Percentiles rank a stretch among this genome's conserved stretches.
Evolutionary conservation across 2,329 filamentous ascomycete genomes (phyloP).

Genomic region (Neonectria hederae): DNA sequence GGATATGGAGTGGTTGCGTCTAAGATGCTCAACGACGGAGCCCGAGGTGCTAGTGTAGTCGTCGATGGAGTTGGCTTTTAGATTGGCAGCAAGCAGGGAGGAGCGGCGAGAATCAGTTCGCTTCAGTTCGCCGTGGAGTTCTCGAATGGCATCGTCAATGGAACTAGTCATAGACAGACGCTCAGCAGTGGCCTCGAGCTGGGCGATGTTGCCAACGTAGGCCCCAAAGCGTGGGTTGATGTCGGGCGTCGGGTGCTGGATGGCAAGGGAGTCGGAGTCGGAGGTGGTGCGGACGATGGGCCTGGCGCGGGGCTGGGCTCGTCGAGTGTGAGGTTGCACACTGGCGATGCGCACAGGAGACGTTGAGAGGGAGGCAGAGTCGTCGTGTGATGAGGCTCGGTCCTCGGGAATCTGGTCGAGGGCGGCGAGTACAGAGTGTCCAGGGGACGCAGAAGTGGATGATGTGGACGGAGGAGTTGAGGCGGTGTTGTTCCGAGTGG

Average conservation of each 20-base stretch:
- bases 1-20: conserved; percentile 59
- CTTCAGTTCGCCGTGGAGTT: conserved; percentile 76
- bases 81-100: conserved; percentile 64
- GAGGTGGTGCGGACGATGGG: conserved; percentile 60
- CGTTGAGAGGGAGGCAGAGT: conserved; percentile 30
- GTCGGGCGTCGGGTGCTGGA: conserved; percentile 70
- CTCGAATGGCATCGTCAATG: conserved; percentile 80
- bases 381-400: conserved; percentile 27
- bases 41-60: conserved; percentile 39
- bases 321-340: conserved; percentile 57
- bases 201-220: conserved; percentile 73
- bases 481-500: conserved; percentile 35
- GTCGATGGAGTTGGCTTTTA: conserved; percentile 46
- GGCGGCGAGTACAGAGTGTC: conserved; percentile 24
- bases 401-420: conserved; percentile 29
- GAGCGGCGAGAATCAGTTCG: conserved; percentile 73
- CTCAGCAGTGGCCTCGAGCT: conserved; percentile 80
- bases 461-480: conserved; percentile 26
- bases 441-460: conserved; percentile 33
- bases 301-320: conserved; percentile 52
- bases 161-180: conserved; percentile 78
- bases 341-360: conserved; percentile 49
- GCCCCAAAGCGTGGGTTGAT: conserved; percentile 69
- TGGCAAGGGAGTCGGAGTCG: conserved; percentile 53
- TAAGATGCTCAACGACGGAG: conserved; percentile 43